These are phyloP conservation scores for Aspergillus egyptiacus DNA, from an alignment of 495 filamentous ascomycete species.

Conservation along the genomic window DNA sequence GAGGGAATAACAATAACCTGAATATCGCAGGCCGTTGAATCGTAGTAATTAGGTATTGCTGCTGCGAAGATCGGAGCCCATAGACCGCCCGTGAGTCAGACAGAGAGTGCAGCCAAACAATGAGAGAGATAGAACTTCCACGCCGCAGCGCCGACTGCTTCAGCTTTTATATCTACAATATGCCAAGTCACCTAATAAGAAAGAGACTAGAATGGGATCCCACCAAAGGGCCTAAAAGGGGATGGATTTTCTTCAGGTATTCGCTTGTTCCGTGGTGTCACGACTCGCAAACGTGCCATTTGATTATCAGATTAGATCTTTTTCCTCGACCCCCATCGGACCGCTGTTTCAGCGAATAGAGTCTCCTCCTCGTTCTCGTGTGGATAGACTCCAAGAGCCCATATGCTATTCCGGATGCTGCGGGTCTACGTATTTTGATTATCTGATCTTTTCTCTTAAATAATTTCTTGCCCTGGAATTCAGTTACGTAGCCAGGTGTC, in stretches of 20 bases:
- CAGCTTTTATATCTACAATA: constrained; percentile 1
- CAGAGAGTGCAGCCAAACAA: not conserved
- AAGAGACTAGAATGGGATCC: not conserved
- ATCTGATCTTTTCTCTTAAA: constrained; percentile 23
- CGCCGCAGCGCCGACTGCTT: too few species aligned
- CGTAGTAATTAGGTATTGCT: not conserved
- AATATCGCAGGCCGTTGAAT: not conserved
- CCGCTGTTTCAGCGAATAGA: constrained; percentile 14
- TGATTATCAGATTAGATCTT: constrained; percentile 23
- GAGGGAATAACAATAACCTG: not conserved
- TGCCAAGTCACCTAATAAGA: constrained; percentile 15
- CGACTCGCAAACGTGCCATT: constrained; percentile 1
- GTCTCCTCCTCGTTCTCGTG: constrained; percentile 1
- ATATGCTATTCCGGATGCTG: constrained; percentile 13
- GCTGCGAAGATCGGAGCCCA: constrained; percentile 25
- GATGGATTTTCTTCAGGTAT: constrained; percentile 2
- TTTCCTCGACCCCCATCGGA: not conserved
- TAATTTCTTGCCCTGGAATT: not conserved
- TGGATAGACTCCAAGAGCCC: constrained; percentile 15
- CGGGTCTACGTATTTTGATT: constrained; percentile 14
- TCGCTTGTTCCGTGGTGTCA: constrained; percentile 2
- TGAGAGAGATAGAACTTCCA: too few species aligned
- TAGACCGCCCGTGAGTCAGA: constrained; percentile 13
- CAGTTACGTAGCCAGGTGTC: not conserved
- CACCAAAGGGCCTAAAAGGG: not conserved